Evolutionary conservation across 192 early-diverging fungal genomes (phyloP).

Genomic region (Linnemannia hyalina): DNA sequence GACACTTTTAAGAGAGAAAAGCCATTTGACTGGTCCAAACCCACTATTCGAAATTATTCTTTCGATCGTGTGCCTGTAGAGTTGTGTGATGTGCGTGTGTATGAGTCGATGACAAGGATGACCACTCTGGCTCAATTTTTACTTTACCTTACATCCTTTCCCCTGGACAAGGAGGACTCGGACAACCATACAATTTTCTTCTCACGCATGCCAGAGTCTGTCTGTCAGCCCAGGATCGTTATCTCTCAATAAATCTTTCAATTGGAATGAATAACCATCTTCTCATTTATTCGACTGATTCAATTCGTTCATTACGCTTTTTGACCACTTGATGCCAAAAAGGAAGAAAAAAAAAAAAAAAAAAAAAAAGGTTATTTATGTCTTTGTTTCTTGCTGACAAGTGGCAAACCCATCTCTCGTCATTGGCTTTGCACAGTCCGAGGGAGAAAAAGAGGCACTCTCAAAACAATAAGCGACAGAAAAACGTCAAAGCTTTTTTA

Average conservation of each 20-base stretch:
- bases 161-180: background rate
- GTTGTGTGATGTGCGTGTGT: background rate
- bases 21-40: constrained; percentile 4
- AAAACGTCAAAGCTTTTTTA: constrained; percentile 14
- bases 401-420: background rate
- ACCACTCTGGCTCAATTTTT: background rate
- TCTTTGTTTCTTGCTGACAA: background rate
- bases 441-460: constrained; percentile 2
- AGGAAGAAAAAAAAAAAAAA: background rate
- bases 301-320: background rate
- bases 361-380: background rate
- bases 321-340: background rate
- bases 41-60: background rate
- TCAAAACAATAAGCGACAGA: background rate
- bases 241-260: background rate
- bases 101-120: background rate
- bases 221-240: background rate
- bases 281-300: background rate
- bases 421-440: background rate
- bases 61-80: constrained; percentile 1
- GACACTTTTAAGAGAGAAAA: background rate
- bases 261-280: too few relatives aligned
- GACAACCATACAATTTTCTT: background rate
- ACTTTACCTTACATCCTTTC: background rate
- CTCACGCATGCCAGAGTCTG: background rate